Evolutionary conservation across 371 early-diverging fungal species (phyloP), one percentile per base, ranked within the genome.

Genomic region (Mortierella sp.): DNA sequence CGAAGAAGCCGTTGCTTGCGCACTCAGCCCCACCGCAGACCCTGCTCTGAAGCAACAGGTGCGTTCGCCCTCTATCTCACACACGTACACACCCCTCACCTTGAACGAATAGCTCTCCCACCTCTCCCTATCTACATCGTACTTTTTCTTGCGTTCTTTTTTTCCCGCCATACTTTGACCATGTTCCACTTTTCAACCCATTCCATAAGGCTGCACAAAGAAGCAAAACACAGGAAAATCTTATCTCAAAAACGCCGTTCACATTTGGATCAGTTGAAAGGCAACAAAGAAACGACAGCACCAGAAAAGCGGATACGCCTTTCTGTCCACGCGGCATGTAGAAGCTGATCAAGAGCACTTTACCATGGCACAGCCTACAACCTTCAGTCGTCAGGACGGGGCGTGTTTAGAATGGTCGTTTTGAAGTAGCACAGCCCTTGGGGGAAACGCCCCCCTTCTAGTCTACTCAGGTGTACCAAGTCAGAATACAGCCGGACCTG

Each of bases 1-100:
- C 71, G 95, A 93, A 89, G 91, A 95, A 85, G 95, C 95, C 45
- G 95, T 95, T 68, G 90, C 93, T 79, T 94, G 91, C 78, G 95
- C 95, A 40, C 89, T 95, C 63, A 91, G 91, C 85, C 94, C 94
- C 43, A 86, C 87, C 48, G 91, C 92, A 24, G 92, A 92, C 85
- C 92, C 89, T 43, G 89, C 86, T 66, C 79, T 94, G 72, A 93
- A 94, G 87, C 86, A 89, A 61, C 94, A 95, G 93, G 95, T 94
- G 92, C 82, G 87, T 78, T 61, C 10, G n/a, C 4, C 66, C 31
- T 58, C 45, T 47, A n/a, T 44, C 39, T 24, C 61, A 41, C 44
- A 22, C 19, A 16, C 45, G 11, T 68, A 55, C 31, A 44, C 50
- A 24, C 13, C 37, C 41, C 52, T n/a, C 10, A 5, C 50, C 22